These are phyloP conservation scores for Pichia manshurica DNA, from an alignment of 805 yeast genomes.

Conservation along the genomic window DNA sequence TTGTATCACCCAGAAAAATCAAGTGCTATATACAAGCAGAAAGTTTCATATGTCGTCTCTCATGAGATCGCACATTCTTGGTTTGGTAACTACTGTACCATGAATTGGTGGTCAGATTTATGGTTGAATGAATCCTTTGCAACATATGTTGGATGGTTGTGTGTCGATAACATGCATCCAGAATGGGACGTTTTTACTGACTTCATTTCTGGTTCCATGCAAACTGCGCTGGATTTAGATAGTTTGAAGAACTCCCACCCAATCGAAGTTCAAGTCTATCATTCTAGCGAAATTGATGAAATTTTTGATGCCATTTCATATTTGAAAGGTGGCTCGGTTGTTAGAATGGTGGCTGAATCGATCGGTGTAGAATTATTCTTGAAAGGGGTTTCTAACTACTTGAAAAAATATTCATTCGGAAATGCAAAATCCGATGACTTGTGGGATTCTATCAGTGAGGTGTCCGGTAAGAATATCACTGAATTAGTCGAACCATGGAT, in stretches of 20 bases:
- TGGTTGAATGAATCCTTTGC: constrained; percentile 92
- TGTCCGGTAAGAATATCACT: constrained; percentile 55
- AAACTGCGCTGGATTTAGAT: constrained; percentile 48
- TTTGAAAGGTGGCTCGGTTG: constrained; percentile 72
- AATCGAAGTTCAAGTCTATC: constrained; percentile 72
- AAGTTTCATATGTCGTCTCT: constrained; percentile 75
- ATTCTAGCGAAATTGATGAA: constrained; percentile 76
- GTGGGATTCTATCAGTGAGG: constrained; percentile 62
- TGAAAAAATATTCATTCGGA: constrained; percentile 54
- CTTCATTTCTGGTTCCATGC: constrained; percentile 47
- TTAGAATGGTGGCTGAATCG: constrained; percentile 68
- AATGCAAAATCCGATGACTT: constrained; percentile 73
- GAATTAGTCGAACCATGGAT: constrained; percentile 68
- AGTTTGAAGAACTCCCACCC: constrained; percentile 67
- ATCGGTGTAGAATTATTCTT: constrained; percentile 65
- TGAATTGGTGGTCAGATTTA: constrained; percentile 92
- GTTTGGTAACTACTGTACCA: constrained; percentile 86
- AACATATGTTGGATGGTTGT: constrained; percentile 73
- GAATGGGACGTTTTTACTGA: constrained; percentile 73
- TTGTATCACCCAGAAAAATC: constrained; percentile 43
- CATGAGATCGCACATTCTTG: constrained; percentile 90
- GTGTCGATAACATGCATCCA: constrained; percentile 65
- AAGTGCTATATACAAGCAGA: constrained; percentile 51
- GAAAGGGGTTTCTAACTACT: constrained; percentile 66
- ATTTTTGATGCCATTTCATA: constrained; percentile 79